phyloP scores from a whole-genome alignment of 495 filamentous ascomycete genomes.

The Penicillium crystallinum region DNA sequence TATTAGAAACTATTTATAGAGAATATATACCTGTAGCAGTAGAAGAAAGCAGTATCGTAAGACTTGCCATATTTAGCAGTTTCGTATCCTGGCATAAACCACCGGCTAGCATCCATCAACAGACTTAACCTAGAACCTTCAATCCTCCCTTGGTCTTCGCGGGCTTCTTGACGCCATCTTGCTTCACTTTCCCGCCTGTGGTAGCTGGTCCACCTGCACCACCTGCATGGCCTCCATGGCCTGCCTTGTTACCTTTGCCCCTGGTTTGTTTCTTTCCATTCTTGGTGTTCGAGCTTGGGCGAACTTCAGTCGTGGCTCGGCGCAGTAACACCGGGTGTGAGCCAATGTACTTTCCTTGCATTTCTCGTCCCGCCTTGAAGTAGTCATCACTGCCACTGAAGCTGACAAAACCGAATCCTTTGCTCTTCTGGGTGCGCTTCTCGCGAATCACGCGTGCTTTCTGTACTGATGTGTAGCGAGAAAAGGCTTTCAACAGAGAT shows the following conservation, averaged over 20 bases:
- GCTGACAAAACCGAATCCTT: constrained; percentile 93
- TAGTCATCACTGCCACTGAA: constrained; percentile 95
- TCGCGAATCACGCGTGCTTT: constrained; percentile 95
- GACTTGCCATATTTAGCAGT: neutral
- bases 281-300: constrained; percentile 51
- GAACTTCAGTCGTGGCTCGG: constrained; percentile 87
- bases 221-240: constrained; percentile 10
- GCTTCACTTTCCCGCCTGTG: constrained; percentile 37
- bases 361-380: constrained; percentile 90
- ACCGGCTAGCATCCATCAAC: neutral
- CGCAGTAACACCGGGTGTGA: constrained; percentile 85
- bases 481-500: constrained; percentile 86
- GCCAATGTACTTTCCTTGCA: constrained; percentile 99
- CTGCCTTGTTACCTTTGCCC: constrained; percentile 26
- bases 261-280: constrained; percentile 41
- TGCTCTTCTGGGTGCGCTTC: constrained; percentile 91
- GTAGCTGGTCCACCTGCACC: neutral
- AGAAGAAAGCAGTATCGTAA: neutral
- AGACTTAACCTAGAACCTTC: constrained; percentile 64
- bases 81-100: neutral
- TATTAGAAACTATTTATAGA: neutral
- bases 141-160: constrained; percentile 76
- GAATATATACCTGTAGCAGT: neutral
- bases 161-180: constrained; percentile 71
- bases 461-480: constrained; percentile 78